Conservation (phyloP, 2,329 filamentous ascomycete genomes). For the Colletotrichum orchidophilum region DNA sequence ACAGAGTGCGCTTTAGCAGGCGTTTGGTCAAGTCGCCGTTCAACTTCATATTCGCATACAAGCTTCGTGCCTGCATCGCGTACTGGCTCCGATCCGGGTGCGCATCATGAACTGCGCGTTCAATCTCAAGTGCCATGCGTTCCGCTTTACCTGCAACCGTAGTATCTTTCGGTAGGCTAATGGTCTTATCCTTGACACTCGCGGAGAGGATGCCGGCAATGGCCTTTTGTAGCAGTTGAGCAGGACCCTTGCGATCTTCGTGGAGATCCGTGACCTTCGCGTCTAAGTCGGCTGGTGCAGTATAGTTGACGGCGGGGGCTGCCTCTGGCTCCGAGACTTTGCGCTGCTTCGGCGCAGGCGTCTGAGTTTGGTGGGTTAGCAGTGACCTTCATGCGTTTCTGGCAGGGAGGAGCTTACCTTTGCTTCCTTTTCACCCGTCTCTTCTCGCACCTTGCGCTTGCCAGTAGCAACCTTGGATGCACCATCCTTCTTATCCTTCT, state of each 20-base stretch:
- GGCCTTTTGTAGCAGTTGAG: constrained; percentile 75
- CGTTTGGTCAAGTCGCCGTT: constrained; percentile 82
- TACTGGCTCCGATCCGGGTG: constrained; percentile 64
- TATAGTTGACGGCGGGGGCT: constrained; percentile 52
- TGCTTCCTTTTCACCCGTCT: constrained; percentile 60
- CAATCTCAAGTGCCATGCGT: constrained; percentile 79
- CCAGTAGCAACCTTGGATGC: constrained; percentile 50
- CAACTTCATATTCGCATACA: constrained; percentile 88
- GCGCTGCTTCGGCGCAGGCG: constrained; percentile 57
- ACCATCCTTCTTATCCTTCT: constrained; percentile 60
- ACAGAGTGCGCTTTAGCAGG: constrained; percentile 77
- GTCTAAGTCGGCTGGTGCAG: constrained; percentile 61
- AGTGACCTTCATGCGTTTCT: background rate
- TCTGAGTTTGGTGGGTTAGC: constrained; percentile 42
- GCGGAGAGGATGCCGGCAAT: constrained; percentile 72
- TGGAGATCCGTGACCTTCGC: constrained; percentile 65
- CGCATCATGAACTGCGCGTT: constrained; percentile 72
- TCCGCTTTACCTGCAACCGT: constrained; percentile 73
- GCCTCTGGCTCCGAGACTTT: constrained; percentile 63
- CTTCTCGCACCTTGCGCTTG: constrained; percentile 68
- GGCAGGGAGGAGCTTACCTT: constrained; percentile 52
- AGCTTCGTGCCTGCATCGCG: constrained; percentile 73
- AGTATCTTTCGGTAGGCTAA: constrained; percentile 70
- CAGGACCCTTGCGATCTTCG: constrained; percentile 72
- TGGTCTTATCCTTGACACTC: constrained; percentile 72